phyloP scores from a whole-genome alignment of 1,139 yeast genomes.

The Eremothecium coryli region DNA sequence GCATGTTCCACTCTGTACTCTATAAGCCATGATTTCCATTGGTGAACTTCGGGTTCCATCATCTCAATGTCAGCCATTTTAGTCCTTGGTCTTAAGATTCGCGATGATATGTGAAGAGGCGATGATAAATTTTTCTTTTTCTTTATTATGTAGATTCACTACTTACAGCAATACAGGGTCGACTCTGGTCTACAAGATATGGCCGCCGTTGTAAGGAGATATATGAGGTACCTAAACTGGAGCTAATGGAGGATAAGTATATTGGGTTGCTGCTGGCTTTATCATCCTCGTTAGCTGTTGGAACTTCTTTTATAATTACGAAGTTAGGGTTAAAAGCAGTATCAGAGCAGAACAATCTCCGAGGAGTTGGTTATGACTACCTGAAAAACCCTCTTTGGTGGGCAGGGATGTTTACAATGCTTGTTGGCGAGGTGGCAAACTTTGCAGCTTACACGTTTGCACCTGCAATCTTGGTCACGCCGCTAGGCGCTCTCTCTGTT shows the following conservation, averaged over 20 bases:
- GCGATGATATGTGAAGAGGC: too few relatives aligned
- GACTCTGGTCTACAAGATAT: too few relatives aligned
- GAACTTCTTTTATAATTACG: constrained; percentile 81
- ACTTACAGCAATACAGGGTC: too few relatives aligned
- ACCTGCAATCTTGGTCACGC: constrained; percentile 87
- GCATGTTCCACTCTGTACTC: background rate
- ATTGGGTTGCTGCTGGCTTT: constrained; percentile 85
- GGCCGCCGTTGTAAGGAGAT: too few relatives aligned
- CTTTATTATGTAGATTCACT: too few relatives aligned
- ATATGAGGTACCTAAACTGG: too few relatives aligned
- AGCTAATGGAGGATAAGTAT: constrained; percentile 61
- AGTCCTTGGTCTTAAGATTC: too few relatives aligned
- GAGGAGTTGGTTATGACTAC: constrained; percentile 65
- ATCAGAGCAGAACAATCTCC: constrained; percentile 49
- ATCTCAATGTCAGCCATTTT: too few relatives aligned
- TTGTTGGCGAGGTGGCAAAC: constrained; percentile 83
- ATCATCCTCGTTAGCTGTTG: constrained; percentile 82
- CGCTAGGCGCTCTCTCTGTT: constrained; percentile 82
- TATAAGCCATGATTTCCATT: constrained; percentile 8
- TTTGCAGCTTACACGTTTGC: constrained; percentile 95
- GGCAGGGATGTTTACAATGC: constrained; percentile 91
- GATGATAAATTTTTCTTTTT: too few relatives aligned
- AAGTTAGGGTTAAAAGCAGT: constrained; percentile 79
- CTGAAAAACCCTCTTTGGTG: constrained; percentile 87
- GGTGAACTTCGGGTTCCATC: constrained; percentile 1